phyloP scores from a whole-genome alignment of 768 basidiomycete genomes.

The Dentipellis fragilis region DNA sequence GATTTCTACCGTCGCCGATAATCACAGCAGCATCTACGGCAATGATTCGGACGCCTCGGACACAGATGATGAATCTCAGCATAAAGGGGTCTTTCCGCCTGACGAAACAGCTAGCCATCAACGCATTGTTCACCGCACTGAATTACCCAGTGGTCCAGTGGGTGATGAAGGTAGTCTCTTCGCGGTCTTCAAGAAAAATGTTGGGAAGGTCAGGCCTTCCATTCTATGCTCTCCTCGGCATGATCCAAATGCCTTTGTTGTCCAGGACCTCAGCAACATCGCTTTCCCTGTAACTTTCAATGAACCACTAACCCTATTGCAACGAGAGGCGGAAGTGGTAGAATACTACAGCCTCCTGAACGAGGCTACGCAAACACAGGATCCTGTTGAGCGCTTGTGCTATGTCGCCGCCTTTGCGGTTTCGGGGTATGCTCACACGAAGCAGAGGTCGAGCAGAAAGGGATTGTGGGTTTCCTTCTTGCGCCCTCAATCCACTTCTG shows the following conservation, averaged over 20 bases:
- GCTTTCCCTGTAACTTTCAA: constrained; percentile 87
- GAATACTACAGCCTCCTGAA: constrained; percentile 68
- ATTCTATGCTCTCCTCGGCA: background rate
- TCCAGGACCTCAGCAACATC: constrained; percentile 72
- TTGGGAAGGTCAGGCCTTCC: constrained; percentile 58
- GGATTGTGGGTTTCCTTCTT: constrained; percentile 55
- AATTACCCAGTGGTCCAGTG: constrained; percentile 47
- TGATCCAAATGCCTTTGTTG: background rate
- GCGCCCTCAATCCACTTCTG: background rate
- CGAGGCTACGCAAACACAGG: constrained; percentile 46
- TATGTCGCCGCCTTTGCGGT: constrained; percentile 80
- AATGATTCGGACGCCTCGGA: constrained; percentile 44
- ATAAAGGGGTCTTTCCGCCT: constrained; percentile 28
- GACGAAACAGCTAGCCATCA: background rate
- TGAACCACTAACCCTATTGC: constrained; percentile 76
- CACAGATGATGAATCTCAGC: constrained; percentile 44
- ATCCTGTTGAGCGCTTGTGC: constrained; percentile 60
- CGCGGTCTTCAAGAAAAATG: constrained; percentile 76
- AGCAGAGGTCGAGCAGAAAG: constrained; percentile 72
- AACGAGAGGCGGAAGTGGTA: constrained; percentile 74
- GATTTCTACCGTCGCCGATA: constrained; percentile 23
- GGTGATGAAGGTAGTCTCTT: constrained; percentile 80
- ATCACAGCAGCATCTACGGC: constrained; percentile 30
- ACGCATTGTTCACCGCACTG: constrained; percentile 36
- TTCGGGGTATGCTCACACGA: constrained; percentile 75